Conservation (phyloP, 768 basidiomycete genomes). For the Amanita subjunquillea region DNA sequence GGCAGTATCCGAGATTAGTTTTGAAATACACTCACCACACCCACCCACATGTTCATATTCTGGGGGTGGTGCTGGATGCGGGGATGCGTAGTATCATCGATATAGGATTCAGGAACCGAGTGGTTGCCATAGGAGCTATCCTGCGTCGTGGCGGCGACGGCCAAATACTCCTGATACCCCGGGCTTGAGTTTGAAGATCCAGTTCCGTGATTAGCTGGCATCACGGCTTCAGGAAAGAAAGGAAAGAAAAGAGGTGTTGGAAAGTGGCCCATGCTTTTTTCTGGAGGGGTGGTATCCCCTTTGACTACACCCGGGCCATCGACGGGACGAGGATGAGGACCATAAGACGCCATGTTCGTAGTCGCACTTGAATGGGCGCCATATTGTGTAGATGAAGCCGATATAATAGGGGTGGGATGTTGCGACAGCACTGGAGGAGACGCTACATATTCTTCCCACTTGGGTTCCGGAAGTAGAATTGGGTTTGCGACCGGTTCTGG, state of each 20-base stretch:
- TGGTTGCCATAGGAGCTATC: conserved; percentile 45
- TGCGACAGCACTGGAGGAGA: conserved; percentile 23
- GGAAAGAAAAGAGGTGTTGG: conserved; percentile 69
- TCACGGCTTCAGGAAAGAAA: conserved; percentile 33
- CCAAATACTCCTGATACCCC: conserved; percentile 41
- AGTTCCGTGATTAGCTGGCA: conserved; percentile 10
- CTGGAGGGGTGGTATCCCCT: conserved; percentile 26
- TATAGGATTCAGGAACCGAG: conserved; percentile 35
- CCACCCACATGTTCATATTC: conserved; percentile 24
- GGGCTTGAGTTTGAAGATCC: conserved; percentile 11
- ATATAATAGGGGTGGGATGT: conserved; percentile 32
- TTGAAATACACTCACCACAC: conserved; percentile 23
- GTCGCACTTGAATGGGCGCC: conserved; percentile 3
- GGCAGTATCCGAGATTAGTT: neutral
- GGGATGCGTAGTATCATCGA: conserved; percentile 3
- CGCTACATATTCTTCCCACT: conserved; percentile 39
- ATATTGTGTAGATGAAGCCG: conserved; percentile 18
- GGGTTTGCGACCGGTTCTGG: conserved; percentile 25
- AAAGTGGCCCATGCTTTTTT: conserved; percentile 50
- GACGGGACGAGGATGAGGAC: conserved; percentile 22
- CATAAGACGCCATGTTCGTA: conserved; percentile 14
- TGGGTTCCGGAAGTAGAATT: conserved; percentile 38
- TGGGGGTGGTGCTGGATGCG: neutral
- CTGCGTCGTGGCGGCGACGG: conserved; percentile 47
- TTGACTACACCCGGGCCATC: conserved; percentile 15